Base-by-base conservation (phyloP, 78 protist species). In the Cyanophora paradoxa region DNA sequence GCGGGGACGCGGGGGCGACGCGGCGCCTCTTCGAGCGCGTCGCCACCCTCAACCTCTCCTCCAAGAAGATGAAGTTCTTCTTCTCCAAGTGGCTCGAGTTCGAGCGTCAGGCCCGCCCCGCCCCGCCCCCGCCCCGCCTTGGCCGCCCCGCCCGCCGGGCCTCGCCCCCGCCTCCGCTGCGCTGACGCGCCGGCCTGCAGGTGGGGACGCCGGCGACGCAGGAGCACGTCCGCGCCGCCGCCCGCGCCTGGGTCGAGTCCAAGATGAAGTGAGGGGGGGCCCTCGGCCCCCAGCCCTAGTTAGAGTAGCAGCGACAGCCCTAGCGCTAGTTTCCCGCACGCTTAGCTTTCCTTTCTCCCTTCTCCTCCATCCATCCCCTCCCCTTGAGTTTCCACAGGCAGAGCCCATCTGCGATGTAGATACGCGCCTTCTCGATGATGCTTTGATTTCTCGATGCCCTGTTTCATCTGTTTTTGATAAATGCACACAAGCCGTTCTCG, bases 41-140 rank as follows among this genome's bases (percentile, higher is more conserved):
- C 34, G 67, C 80, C 30, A 33, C 68, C 61, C 67, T 92, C 28
- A 75, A 74, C 24, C 78, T 90, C 5, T 78, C 93, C 0, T 59
- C 90, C 46, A 88, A 87, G 79, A 92, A 86, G 77, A 54, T 92
- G 86, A 85, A 90, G 77, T 80, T 36, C 62, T 84, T 95, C 78
- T 88, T 93, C 77, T 40, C 37, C 56, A 85, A 86, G 78, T 31
- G 59, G 41, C 40, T 41, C 28, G 59, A 46, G 73, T 36, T 67
- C 14, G 58, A 67, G 73, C 6, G 6, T 6, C 48, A 10, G 48
- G 48, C 48, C 10, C 10, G 22, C 6, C 48, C 6, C 10, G 48
- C 48, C 48, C 22, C 10, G 6, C 10, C 48, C 22, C 6, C 10
- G 48, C 10, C 22, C 22, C 6, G 22, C 10, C 22, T 13, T 42